A percentile compares a stretch with the other conserved stretches of the same genome.
phyloP scores from a whole-genome alignment of 169 alveolate species.

The Besnoitia besnoiti region DNA sequence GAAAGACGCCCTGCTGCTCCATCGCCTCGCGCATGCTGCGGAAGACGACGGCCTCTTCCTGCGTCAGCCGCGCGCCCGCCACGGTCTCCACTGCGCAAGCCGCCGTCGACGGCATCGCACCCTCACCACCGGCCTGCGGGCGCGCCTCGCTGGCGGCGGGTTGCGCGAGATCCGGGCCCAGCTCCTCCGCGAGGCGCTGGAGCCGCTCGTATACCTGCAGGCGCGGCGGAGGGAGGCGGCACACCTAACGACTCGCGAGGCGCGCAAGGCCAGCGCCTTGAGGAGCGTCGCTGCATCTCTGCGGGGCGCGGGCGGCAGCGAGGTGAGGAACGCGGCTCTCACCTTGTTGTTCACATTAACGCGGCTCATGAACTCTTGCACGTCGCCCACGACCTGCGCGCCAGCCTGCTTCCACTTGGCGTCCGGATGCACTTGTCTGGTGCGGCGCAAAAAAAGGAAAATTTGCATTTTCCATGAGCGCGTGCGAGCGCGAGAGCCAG shows the following conservation, averaged over 20 bases:
- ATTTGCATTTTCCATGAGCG: too few relatives aligned
- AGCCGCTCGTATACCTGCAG: neutral
- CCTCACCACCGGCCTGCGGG: neutral
- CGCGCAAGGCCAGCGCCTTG: too few relatives aligned
- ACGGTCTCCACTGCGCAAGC: neutral
- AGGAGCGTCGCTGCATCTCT: too few relatives aligned
- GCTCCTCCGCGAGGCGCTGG: neutral
- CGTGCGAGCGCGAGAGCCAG: too few relatives aligned
- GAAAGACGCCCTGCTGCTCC: conserved; percentile 54
- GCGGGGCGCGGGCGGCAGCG: too few relatives aligned
- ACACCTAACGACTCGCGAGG: too few relatives aligned
- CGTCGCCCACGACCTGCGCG: conserved; percentile 23
- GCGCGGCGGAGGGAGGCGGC: too few relatives aligned
- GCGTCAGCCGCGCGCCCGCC: neutral
- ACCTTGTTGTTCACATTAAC: conserved; percentile 41
- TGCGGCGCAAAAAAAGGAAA: neutral
- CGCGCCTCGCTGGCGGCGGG: neutral
- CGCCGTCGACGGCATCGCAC: neutral
- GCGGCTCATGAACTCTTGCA: conserved; percentile 46
- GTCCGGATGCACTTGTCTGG: conserved; percentile 41
- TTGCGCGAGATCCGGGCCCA: neutral
- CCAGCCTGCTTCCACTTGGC: conserved; percentile 10
- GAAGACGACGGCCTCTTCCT: conserved; percentile 37
- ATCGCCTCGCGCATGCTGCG: conserved; percentile 56
- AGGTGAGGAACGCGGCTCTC: too few relatives aligned